A percentile compares a stretch with the other conserved stretches of the same genome.
phyloP scores from a whole-genome alignment of 192 early-diverging fungal species.

The Backusella tarrabulga region DNA sequence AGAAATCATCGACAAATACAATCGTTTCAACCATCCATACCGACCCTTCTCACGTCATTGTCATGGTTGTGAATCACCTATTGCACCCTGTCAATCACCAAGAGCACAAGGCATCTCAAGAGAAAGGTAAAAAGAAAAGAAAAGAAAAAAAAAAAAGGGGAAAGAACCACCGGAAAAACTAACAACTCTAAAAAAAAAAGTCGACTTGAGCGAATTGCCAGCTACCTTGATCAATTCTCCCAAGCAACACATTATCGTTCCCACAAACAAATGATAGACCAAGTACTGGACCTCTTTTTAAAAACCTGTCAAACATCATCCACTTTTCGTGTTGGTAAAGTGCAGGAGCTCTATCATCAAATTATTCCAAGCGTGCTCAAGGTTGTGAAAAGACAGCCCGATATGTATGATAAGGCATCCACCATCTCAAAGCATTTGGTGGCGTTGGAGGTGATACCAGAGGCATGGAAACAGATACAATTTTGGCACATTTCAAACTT shows the following conservation, averaged over 20 bases:
- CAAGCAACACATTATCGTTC: not conserved
- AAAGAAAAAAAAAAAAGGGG: not conserved
- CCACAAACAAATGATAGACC: not conserved
- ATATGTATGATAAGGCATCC: slow-evolving; percentile 8
- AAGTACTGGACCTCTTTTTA: not conserved
- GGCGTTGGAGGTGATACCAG: slow-evolving; percentile 46
- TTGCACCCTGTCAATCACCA: slow-evolving; percentile 35
- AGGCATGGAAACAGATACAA: slow-evolving; percentile 57
- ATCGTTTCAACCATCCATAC: slow-evolving; percentile 56
- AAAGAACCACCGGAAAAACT: not conserved
- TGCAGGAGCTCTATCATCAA: slow-evolving; percentile 22
- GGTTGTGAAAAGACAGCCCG: slow-evolving; percentile 9
- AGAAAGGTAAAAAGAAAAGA: slow-evolving; percentile 19
- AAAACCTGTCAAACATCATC: slow-evolving; percentile 8
- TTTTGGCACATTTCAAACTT: slow-evolving; percentile 55
- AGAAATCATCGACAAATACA: slow-evolving; percentile 41
- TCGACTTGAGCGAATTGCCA: slow-evolving; percentile 10
- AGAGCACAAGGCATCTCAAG: slow-evolving; percentile 2
- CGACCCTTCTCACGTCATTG: slow-evolving; percentile 52
- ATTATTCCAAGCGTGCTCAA: slow-evolving; percentile 17
- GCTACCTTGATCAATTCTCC: not conserved
- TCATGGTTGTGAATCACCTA: slow-evolving; percentile 40
- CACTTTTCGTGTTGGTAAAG: slow-evolving; percentile 18
- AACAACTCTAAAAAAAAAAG: slow-evolving; percentile 9
- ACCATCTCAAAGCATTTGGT: slow-evolving; percentile 41